These are phyloP conservation scores for Hypoxylon sp. DNA, from an alignment of 2,329 filamentous ascomycete genomes.

Conservation along the genomic window DNA sequence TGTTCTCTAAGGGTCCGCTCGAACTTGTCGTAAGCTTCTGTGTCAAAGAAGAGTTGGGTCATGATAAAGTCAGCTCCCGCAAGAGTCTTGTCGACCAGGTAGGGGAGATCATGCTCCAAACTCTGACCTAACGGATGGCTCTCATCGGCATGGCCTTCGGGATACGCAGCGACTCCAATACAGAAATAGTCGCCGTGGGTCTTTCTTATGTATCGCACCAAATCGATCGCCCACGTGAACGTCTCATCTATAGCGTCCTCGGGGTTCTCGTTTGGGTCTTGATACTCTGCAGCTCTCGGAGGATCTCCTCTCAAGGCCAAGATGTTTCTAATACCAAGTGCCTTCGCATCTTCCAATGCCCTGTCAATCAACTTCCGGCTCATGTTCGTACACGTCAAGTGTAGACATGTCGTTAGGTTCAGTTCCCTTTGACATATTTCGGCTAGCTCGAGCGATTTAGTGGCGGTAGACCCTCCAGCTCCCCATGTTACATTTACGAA, in stretches of 20 bases:
- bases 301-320: conserved; percentile 92
- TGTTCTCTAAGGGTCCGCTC: conserved; percentile 83
- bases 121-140: conserved; percentile 79
- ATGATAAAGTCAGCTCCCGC: conserved; percentile 98
- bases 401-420: conserved; percentile 92
- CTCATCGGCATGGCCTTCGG: conserved; percentile 94
- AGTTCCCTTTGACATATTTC: conserved; percentile 95
- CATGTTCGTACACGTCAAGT: conserved; percentile 99
- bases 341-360: conserved; percentile 90
- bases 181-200: conserved; percentile 95
- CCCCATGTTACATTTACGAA: conserved; percentile 99
- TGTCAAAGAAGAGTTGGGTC: conserved; percentile 97
- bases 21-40: conserved; percentile 83
- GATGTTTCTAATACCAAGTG: conserved; percentile 91
- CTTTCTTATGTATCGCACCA: conserved; percentile 89
- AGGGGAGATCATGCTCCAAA: conserved; percentile 85
- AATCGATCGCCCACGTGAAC: conserved; percentile 89
- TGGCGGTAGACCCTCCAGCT: conserved; percentile 90
- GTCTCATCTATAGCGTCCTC: conserved; percentile 77
- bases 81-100: conserved; percentile 87
- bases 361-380: conserved; percentile 86
- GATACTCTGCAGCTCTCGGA: conserved; percentile 89
- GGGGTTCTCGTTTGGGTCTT: conserved; percentile 69
- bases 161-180: conserved; percentile 93
- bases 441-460: conserved; percentile 92